A percentile compares a stretch with the other conserved stretches of the same genome.
Evolutionary conservation across 495 filamentous ascomycete species (phyloP).

Genomic region (Hyaloscypha bicolor): DNA sequence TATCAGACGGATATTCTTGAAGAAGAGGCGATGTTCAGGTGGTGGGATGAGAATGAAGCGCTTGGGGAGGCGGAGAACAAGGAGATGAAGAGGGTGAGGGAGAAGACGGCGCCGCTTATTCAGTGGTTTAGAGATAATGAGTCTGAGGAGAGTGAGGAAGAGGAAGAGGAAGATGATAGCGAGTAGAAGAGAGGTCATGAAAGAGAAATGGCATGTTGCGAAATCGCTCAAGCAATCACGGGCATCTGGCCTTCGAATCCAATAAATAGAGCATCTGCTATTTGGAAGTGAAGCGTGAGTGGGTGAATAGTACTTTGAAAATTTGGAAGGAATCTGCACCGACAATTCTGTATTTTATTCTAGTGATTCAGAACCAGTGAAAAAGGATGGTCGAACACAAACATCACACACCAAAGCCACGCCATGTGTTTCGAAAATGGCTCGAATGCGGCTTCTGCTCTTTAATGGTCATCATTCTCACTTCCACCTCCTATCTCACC

Average conservation of each 20-base stretch:
- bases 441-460: neutral
- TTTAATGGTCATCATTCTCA: neutral
- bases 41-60: slow-evolving; percentile 75
- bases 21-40: slow-evolving; percentile 83
- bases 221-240: no score
- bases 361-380: slow-evolving; percentile 12
- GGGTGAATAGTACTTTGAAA: no score
- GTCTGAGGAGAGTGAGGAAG: slow-evolving; percentile 76
- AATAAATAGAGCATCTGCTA: neutral
- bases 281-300: no score
- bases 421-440: neutral
- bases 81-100: slow-evolving; percentile 69
- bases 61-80: slow-evolving; percentile 44
- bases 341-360: slow-evolving; percentile 13
- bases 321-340: neutral
- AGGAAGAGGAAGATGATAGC: slow-evolving; percentile 60
- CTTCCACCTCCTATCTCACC: neutral
- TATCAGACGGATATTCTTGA: slow-evolving; percentile 86
- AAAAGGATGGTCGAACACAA: slow-evolving; percentile 8
- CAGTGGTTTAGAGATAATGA: slow-evolving; percentile 84
- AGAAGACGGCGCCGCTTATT: slow-evolving; percentile 74
- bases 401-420: neutral
- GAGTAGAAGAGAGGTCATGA: slow-evolving; percentile 16
- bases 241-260: neutral
- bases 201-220: neutral